These are phyloP conservation scores for Brettanomyces sp. DNA, from an alignment of 805 yeast species.

Conservation along the genomic window DNA sequence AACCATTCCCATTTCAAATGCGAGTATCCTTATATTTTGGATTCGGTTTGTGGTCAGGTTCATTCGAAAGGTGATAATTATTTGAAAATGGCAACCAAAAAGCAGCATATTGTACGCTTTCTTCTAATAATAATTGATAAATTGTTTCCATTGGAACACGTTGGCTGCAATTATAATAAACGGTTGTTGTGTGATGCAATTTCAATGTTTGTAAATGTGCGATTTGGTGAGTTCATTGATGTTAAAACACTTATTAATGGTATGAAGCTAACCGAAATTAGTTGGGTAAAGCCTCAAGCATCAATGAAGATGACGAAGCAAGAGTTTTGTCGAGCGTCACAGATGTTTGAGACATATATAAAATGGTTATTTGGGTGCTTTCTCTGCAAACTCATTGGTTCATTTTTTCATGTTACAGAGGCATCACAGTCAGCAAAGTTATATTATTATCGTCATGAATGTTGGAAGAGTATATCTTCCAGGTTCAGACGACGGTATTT, in stretches of 20 bases:
- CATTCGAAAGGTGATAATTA: conserved; percentile 12
- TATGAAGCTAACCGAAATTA: conserved; percentile 34
- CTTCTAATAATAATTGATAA: conserved; percentile 33
- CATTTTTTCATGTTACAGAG: conserved; percentile 64
- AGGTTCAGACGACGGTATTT: conserved; percentile 37
- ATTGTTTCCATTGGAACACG: conserved; percentile 39
- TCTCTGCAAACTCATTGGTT: conserved; percentile 36
- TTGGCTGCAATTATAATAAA: conserved; percentile 48
- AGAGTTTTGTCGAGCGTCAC: conserved; percentile 31
- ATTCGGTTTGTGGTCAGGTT: conserved; percentile 22
- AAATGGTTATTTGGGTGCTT: conserved; percentile 48
- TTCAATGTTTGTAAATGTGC: conserved; percentile 27
- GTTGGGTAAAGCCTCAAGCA: conserved; percentile 41
- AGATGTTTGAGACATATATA: conserved; percentile 33
- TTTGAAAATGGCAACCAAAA: conserved; percentile 24
- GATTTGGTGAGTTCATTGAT: conserved; percentile 27
- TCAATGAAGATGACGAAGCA: conserved; percentile 26
- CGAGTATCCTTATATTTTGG: conserved; percentile 29
- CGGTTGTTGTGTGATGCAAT: conserved; percentile 28
- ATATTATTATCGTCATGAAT: conserved; percentile 45
- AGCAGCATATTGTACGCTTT: conserved; percentile 31
- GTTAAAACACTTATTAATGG: conserved; percentile 25
- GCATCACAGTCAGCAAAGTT: conserved; percentile 30
- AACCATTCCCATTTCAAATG: conserved; percentile 25
- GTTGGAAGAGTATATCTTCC: conserved; percentile 41